These are phyloP conservation scores for Pseudogymnoascus sp. DNA, from an alignment of 2,329 filamentous ascomycete genomes.

Conservation along the genomic window DNA sequence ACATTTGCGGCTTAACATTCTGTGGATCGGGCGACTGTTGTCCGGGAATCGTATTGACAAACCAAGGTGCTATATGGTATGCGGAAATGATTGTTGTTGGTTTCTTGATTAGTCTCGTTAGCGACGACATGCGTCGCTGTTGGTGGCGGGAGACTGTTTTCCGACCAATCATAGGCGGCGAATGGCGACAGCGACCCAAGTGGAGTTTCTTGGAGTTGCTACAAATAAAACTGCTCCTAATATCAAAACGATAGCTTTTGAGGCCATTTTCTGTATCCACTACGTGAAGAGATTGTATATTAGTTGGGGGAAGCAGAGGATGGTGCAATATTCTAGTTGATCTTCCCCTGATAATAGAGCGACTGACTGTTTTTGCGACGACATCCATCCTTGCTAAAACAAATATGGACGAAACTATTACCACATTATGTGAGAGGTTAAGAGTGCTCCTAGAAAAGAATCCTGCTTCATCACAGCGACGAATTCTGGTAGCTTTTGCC, in stretches of 20 bases:
- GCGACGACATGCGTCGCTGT: not conserved
- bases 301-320: not conserved
- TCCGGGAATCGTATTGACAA: not conserved
- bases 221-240: not conserved
- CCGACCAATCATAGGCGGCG: not conserved
- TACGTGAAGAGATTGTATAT: not conserved
- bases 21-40: constrained; percentile 7
- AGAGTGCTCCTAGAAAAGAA: constrained; percentile 13
- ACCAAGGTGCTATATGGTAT: not conserved
- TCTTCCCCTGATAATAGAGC: not conserved
- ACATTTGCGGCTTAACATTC: not conserved
- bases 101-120: not conserved
- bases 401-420: constrained; percentile 9
- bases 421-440: constrained; percentile 6
- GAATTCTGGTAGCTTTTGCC: constrained; percentile 26
- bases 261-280: not conserved
- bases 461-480: constrained; percentile 13
- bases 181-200: not conserved
- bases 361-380: not conserved
- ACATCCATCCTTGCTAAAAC: not conserved
- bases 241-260: not conserved
- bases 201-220: not conserved
- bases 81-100: not conserved
- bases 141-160: not conserved
- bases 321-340: not conserved